Base-by-base conservation (phyloP, 2,329 filamentous ascomycete species). In the Epichloe scottii region DNA sequence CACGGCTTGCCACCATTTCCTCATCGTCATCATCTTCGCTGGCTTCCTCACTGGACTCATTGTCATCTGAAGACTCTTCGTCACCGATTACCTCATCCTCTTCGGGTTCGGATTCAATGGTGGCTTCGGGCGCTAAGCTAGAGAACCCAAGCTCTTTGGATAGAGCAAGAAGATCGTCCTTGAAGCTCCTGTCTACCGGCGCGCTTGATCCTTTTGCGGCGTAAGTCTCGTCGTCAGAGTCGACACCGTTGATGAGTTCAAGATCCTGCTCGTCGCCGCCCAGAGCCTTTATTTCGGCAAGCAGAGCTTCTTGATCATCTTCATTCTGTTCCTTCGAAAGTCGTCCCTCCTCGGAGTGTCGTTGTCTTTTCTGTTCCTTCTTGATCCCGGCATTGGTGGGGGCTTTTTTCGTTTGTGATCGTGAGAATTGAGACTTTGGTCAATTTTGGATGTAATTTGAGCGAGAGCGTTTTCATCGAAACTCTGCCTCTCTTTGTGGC, bases 181-280 rank as follows among this genome's bases (percentile, higher is more conserved):
- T 64, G 45, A 70, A 51, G 19, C 58, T 56, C 60, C 74, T 75
- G 53, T 77, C 74, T 5, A 69, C 58, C 15, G 66, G 59, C 37
- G 62, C 63, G 45, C 65, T 65, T 35, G 59, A 58, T 37, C 56
- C 62, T 42, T 63, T 59, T n/a, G 54, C 57, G 42, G 54, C 56
- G 41, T 61, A 59, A 19, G 62, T 66, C 48, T 69, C 66, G 51
- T 71, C 67, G 17, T 70, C 68, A 4, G 70, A 73, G 35, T 70
- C 66, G 12, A 71, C 67, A 53, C 76, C 78, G 41, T 73, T 76
- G 49, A 85, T 74, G 35, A 85, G 72, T 37, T 79, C 76, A 42
- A 83, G 63, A 55, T 85, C 82, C 41, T 79, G 72, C 63, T 85
- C 78, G 49, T 83, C 79, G 14, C 82, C 82, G 3, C 81, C 82